Percentiles rank a stretch among this genome's conserved stretches.
Conservation (phyloP, 495 filamentous ascomycete species). For the Thozetella sp. region DNA sequence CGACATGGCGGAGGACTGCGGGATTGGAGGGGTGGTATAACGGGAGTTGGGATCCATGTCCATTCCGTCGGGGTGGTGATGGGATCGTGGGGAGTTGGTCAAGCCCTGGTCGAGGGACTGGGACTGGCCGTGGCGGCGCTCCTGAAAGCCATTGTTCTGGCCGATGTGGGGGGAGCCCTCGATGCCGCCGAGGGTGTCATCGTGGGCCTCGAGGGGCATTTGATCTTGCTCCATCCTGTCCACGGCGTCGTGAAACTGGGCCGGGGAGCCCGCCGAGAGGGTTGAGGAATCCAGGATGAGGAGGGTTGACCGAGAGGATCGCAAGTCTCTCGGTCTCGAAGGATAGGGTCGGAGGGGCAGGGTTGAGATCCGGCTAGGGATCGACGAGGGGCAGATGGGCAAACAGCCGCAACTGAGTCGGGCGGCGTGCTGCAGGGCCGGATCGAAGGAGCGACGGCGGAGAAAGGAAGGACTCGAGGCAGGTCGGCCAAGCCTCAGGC, state of each 20-base stretch:
- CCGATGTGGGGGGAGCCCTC: constrained; percentile 30
- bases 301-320: constrained; percentile 1
- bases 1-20: constrained; percentile 21
- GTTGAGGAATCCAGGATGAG: constrained; percentile 52
- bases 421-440: too few species aligned
- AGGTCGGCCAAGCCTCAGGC: too few species aligned
- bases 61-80: constrained; percentile 23
- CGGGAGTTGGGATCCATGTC: constrained; percentile 37
- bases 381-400: constrained; percentile 16
- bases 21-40: constrained; percentile 39
- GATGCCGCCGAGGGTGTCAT: constrained; percentile 39
- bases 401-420: too few species aligned
- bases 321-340: neutral
- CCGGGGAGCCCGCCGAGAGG: constrained; percentile 44
- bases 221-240: constrained; percentile 51
- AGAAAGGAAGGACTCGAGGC: too few species aligned
- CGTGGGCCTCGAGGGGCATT: constrained; percentile 29
- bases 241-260: constrained; percentile 51
- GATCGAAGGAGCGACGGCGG: too few species aligned
- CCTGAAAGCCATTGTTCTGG: constrained; percentile 20
- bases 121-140: constrained; percentile 32
- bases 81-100: constrained; percentile 24
- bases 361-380: neutral
- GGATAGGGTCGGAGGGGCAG: neutral
- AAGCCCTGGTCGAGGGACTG: constrained; percentile 41